These are phyloP conservation scores for Talaromyces rugulosus DNA, from an alignment of 2,329 filamentous ascomycete species.

Conservation along the genomic window DNA sequence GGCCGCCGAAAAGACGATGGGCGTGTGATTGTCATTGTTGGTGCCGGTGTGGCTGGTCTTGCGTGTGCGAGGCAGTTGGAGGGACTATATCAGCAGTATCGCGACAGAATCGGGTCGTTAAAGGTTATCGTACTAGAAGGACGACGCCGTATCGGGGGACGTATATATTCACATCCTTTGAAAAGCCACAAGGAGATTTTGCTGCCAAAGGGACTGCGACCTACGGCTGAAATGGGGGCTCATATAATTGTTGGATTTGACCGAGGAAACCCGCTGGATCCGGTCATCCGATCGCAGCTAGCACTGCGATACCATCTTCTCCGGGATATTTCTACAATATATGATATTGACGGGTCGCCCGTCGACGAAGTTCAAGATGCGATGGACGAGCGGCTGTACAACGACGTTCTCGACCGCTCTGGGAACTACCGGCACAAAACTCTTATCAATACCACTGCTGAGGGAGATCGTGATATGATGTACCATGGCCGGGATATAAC, in stretches of 20 bases:
- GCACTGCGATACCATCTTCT: conserved; percentile 81
- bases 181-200: conserved; percentile 54
- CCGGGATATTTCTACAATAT: conserved; percentile 76
- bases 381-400: conserved; percentile 86
- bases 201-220: conserved; percentile 53
- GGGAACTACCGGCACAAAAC: conserved; percentile 84
- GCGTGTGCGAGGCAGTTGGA: conserved; percentile 90
- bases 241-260: conserved; percentile 99
- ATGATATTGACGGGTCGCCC: conserved; percentile 62
- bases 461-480: conserved; percentile 78
- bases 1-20: conserved; percentile 46
- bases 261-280: conserved; percentile 86
- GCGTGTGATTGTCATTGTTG: conserved; percentile 79
- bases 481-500: conserved; percentile 75
- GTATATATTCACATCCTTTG: conserved; percentile 81
- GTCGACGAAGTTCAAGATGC: conserved; percentile 76
- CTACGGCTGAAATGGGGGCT: conserved; percentile 92
- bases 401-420: conserved; percentile 87
- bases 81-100: conserved; percentile 76
- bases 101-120: conserved; percentile 60
- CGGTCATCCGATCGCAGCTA: conserved; percentile 85
- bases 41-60: conserved; percentile 89
- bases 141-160: conserved; percentile 78
- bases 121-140: conserved; percentile 83
- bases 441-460: conserved; percentile 64